Conservation (phyloP, 371 early-diverging fungal genomes). For the Mortierella sp. region DNA sequence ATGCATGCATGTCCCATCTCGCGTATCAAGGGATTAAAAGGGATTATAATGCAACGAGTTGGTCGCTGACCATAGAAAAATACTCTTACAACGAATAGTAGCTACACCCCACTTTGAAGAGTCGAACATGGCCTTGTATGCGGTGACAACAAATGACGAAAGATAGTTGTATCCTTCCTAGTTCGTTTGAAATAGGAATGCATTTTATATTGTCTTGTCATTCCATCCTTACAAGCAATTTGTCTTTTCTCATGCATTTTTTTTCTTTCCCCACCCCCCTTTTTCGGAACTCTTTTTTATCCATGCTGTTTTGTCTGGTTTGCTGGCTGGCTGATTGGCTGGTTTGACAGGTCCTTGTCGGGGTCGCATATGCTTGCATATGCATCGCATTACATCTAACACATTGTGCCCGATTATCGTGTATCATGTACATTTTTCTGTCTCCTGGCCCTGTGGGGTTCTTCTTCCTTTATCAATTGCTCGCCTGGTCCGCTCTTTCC, state of each 20-base stretch:
- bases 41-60: not conserved
- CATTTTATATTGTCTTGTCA: not conserved
- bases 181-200: not conserved
- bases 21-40: not conserved
- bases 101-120: too few species aligned
- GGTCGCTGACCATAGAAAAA: too few species aligned
- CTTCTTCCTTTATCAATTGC: not conserved
- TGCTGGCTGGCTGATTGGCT: too few species aligned
- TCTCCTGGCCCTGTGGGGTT: conserved; percentile 6
- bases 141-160: too few species aligned
- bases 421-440: not conserved
- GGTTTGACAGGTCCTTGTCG: not conserved
- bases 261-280: not conserved
- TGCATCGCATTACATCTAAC: conserved; percentile 1
- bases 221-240: not conserved
- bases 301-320: not conserved
- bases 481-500: not conserved
- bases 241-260: conserved; percentile 3
- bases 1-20: not conserved
- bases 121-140: too few species aligned
- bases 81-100: too few species aligned
- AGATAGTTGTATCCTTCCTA: not conserved
- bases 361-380: not conserved
- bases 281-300: not conserved
- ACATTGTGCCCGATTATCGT: not conserved